phyloP scores from a whole-genome alignment of 2,329 filamentous ascomycete species.

The Xylaria sp. region DNA sequence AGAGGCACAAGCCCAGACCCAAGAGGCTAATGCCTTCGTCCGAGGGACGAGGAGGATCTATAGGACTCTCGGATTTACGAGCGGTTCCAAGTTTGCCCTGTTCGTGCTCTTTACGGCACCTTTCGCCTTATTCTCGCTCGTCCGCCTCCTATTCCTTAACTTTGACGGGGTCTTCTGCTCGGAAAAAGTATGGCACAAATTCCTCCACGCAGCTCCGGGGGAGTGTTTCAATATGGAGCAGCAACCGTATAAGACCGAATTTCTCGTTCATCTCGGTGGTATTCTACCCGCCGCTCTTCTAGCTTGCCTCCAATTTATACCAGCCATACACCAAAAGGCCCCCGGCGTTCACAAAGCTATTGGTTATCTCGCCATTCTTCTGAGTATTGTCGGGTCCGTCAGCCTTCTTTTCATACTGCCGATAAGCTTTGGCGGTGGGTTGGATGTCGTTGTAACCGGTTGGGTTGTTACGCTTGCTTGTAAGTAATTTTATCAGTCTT shows the following conservation, averaged over 20 bases:
- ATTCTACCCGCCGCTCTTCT: conserved; percentile 49
- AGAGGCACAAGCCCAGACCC: background rate
- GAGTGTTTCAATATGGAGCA: conserved; percentile 49
- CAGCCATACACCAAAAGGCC: conserved; percentile 51
- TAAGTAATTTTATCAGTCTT: background rate
- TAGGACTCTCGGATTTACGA: conserved; percentile 58
- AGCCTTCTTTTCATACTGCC: conserved; percentile 60
- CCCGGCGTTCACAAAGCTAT: conserved; percentile 63
- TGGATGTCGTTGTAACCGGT: conserved; percentile 53
- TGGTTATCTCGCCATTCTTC: conserved; percentile 59
- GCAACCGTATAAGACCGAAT: conserved; percentile 44
- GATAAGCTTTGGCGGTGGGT: conserved; percentile 58
- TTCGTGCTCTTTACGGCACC: conserved; percentile 55
- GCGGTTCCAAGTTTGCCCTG: conserved; percentile 62
- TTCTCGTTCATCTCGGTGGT: conserved; percentile 52
- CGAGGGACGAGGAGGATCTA: conserved; percentile 46
- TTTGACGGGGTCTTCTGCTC: conserved; percentile 48
- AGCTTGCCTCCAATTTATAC: conserved; percentile 55
- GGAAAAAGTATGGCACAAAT: background rate
- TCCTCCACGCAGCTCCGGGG: conserved; percentile 37
- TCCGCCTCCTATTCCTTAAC: conserved; percentile 55
- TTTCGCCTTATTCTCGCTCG: conserved; percentile 54
- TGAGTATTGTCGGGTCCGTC: conserved; percentile 52
- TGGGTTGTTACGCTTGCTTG: conserved; percentile 46
- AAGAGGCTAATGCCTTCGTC: background rate